A percentile compares a stretch with the other conserved stretches of the same genome.
phyloP scores from a whole-genome alignment of 2,329 filamentous ascomycete species.

The Phyllosticta citriasiana region DNA sequence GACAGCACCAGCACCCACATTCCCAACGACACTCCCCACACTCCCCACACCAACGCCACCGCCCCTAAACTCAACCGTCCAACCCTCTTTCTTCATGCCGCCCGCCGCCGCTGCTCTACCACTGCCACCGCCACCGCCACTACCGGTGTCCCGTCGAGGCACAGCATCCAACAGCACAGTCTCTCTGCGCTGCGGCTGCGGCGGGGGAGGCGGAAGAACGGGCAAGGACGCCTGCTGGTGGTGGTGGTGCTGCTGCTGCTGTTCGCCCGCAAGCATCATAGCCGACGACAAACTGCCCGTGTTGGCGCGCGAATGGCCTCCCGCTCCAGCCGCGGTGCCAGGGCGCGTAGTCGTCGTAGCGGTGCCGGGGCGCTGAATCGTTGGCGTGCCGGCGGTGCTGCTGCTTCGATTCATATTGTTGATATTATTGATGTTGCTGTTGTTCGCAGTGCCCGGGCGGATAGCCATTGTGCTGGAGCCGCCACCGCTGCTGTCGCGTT shows the following conservation, averaged over 20 bases:
- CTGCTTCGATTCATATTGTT: too few species aligned
- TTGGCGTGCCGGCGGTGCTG: not conserved
- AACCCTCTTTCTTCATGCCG: not conserved
- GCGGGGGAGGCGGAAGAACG: not conserved
- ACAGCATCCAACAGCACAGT: not conserved
- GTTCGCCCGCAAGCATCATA: not conserved
- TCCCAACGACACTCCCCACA: too few species aligned
- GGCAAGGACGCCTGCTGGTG: not conserved
- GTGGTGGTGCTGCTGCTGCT: too few species aligned
- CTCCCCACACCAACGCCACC: not conserved
- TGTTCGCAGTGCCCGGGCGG: not conserved
- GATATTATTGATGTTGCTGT: not conserved
- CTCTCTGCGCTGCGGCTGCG: not conserved
- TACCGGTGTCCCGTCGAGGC: not conserved
- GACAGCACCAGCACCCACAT: too few species aligned
- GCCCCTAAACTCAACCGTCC: not conserved
- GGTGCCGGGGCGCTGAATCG: not conserved
- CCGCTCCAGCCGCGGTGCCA: not conserved
- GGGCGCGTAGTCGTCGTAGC: not conserved
- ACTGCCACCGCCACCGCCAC: not conserved
- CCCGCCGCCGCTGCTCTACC: not conserved
- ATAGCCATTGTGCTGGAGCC: not conserved
- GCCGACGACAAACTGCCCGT: not conserved
- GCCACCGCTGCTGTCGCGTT: not conserved
- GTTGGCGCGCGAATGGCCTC: not conserved